Base-by-base conservation (phyloP, 1,284 basidiomycete genomes). In the Cryptococcus sp. region DNA sequence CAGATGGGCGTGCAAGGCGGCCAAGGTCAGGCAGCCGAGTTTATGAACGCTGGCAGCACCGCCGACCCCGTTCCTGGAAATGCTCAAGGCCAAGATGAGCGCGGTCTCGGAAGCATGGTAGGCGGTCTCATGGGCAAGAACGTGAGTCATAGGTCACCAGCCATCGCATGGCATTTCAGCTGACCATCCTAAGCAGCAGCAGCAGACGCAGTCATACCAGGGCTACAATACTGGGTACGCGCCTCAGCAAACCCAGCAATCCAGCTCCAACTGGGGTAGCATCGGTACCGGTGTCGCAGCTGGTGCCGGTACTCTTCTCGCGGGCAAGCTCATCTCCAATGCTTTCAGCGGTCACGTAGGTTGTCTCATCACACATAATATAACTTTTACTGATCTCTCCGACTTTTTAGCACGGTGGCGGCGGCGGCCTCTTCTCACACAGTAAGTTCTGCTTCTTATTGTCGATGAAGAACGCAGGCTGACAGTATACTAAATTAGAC, bases 91-190 rank as follows among this genome's bases (percentile, higher is more conserved):
- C 25, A 56, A 47, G 56, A 60, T 20, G 66, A 68, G 23, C 42
- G 67, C 23, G 63, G 63, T 19, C 47, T 69, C 42, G 67, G 63
- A 31, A 65, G 52, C 38, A 59, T 62, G 60, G 41, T 62, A 16
- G 51, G 40, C 16, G 48, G 61, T 20, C 31, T 65, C 47, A 59
- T 64, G 59, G 59, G 61, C 23, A 57, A 55, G 51, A 22, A 44
- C 19, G 44, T 49, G 38, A 44, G 39, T 20, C 27, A 20, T 44
- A 5, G 47, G 23, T 8, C 7, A 31, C 5, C 27, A 22, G 15
- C 27, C 38, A 19, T 8, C 19, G 3, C 40, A 50, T 42, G 27
- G 2, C 47, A 53, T 35, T 35, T 4, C 31, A 35, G 13, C 8
- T 35, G 31, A 35, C 31, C 31, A 35, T 35, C 8, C 31, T 35